Base-by-base conservation (phyloP, 345 rosid species). In the Populus pruinosa region DNA sequence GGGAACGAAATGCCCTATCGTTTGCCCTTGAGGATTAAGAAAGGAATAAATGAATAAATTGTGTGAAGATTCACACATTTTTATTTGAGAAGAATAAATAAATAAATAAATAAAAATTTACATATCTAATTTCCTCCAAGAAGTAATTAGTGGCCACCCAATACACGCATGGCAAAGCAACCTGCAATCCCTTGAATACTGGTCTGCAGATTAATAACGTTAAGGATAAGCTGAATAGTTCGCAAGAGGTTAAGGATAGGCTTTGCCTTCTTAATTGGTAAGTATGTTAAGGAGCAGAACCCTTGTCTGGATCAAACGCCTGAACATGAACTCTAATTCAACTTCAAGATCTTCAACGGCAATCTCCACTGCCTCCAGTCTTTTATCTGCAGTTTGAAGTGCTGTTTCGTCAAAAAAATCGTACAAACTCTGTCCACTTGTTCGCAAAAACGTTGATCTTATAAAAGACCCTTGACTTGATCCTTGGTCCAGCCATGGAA, bases 261-360 rank as follows among this genome's bases (percentile, higher is more conserved):
- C 18, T 50, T 14, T 18, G 18, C 4, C n/a, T 21, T 66, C 17
- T 68, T 87, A 90, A 75, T 71, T 83, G 44, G 88, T 88, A 36
- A 88, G 93, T 82, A 92, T 88, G 80, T 92, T 94, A 4, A 90
- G 91, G 81, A 92, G 97, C 31, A 88, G 87, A 82, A 87, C 96
- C 85, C 98, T 86, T 44, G 98, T 91, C 69, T 90, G 94, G 72
- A 94, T 94, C 85, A 92, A 78, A 25, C 94, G 84, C 80, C 97
- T 79, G 39, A 79, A 88, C 75, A 92, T 91, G 83, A 88, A 89
- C 68, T 90, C 88, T 31, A 92, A 20, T 85, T 94, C 96, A 41
- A 81, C 80, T 75, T 88, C 91, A 49, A 92, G 93, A 77, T 90
- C 87, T 65, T 91, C 89, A 8, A 90, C 82, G 44, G 93, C 90